Conservation (phyloP, 495 filamentous ascomycete species). For the Xylaria bambusicola region DNA sequence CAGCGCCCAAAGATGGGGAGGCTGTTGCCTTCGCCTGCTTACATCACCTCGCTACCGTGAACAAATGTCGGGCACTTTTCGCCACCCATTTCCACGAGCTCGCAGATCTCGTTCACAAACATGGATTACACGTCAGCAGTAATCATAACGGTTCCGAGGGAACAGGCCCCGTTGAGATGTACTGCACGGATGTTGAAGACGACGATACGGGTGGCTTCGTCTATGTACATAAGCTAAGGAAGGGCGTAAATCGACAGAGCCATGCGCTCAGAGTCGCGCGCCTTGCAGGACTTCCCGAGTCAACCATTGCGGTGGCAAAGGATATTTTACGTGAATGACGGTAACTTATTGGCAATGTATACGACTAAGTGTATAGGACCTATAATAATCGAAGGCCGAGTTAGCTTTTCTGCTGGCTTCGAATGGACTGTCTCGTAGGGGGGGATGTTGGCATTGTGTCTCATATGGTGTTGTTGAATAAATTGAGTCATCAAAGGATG, state of each 20-base stretch:
- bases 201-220: constrained; percentile 65
- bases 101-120: constrained; percentile 64
- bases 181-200: constrained; percentile 89
- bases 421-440: too few relatives aligned
- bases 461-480: constrained; percentile 52
- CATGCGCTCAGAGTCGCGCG: constrained; percentile 93
- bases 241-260: constrained; percentile 80
- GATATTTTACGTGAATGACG: constrained; percentile 11
- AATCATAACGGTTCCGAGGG: constrained; percentile 29
- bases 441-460: constrained; percentile 44
- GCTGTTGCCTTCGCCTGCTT: constrained; percentile 89
- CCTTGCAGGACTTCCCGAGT: constrained; percentile 73
- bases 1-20: constrained; percentile 85
- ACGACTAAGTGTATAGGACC: background rate
- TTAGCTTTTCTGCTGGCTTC: background rate
- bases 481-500: constrained; percentile 46
- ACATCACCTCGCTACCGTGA: constrained; percentile 74
- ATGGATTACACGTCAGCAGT: constrained; percentile 33
- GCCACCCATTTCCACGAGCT: constrained; percentile 92
- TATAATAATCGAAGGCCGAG: background rate
- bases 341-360: background rate
- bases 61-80: constrained; percentile 79
- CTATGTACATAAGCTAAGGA: constrained; percentile 80
- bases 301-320: constrained; percentile 59
- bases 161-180: constrained; percentile 66